Evolutionary conservation across 495 filamentous ascomycete species (phyloP).

Genomic region (Penicillium mononematosum): DNA sequence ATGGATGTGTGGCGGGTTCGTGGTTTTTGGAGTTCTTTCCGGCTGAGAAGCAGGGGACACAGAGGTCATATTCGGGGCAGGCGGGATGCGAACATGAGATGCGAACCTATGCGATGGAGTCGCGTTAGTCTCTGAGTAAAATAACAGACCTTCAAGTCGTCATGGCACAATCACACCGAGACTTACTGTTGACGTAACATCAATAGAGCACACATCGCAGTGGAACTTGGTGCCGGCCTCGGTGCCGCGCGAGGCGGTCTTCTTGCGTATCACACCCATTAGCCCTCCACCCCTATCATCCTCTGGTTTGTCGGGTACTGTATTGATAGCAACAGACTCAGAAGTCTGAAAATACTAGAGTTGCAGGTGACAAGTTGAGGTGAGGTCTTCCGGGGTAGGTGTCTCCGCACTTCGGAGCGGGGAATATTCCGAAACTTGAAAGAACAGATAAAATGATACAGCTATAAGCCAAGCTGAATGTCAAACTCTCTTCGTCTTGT

Average conservation of each 20-base stretch:
- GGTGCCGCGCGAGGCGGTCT: conserved; percentile 81
- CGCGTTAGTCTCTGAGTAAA: conserved; percentile 6
- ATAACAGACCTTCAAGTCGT: background rate
- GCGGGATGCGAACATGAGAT: conserved; percentile 81
- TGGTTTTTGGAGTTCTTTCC: conserved; percentile 76
- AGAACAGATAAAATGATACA: background rate
- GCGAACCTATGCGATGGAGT: conserved; percentile 63
- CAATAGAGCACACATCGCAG: conserved; percentile 91
- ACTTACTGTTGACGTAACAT: conserved; percentile 91
- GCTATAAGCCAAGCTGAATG: background rate
- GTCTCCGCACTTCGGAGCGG: conserved; percentile 27
- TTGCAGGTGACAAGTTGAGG: conserved; percentile 13
- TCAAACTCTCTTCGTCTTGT: background rate
- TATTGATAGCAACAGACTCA: conserved; percentile 36
- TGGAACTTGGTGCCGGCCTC: conserved; percentile 94
- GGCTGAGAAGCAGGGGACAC: conserved; percentile 88
- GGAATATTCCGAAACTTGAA: conserved; percentile 2
- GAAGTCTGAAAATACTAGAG: conserved; percentile 22
- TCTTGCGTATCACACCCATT: conserved; percentile 98
- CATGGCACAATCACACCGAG: background rate
- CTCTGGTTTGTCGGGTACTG: conserved; percentile 39
- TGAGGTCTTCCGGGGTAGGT: conserved; percentile 24
- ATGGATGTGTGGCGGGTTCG: conserved; percentile 79
- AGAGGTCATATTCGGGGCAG: conserved; percentile 95
- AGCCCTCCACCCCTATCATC: conserved; percentile 41